Evolutionary conservation across 225 moss, liverwort and hornwort species (phyloP).

Genomic region (Physcomitrellopsis africana): DNA sequence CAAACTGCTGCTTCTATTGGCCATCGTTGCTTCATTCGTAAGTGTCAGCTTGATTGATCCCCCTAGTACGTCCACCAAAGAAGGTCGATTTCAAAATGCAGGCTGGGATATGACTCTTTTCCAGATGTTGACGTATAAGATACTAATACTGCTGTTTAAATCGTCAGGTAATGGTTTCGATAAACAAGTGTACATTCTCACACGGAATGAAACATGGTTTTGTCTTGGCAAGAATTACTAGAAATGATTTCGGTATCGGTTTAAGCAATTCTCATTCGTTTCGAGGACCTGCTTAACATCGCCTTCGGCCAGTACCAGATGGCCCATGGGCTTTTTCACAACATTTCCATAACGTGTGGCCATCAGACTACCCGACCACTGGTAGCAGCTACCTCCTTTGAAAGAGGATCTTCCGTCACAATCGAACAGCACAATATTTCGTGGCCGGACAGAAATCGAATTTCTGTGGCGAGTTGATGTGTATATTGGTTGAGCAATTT

Average conservation of each 20-base stretch:
- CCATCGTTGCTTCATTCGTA: neutral
- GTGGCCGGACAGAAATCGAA: neutral
- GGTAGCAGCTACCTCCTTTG: neutral
- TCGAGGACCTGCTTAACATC: neutral
- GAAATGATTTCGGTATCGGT: neutral
- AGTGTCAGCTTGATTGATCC: too few relatives aligned
- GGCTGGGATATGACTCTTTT: too few relatives aligned
- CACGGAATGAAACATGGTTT: neutral
- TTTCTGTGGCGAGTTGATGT: neutral
- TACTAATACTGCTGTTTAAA: too few relatives aligned
- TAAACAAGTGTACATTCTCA: neutral
- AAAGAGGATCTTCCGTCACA: neutral
- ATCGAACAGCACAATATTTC: neutral
- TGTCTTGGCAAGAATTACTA: conserved; percentile 16
- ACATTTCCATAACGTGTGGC: neutral
- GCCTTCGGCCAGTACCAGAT: neutral
- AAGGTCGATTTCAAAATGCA: too few relatives aligned
- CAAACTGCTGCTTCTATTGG: neutral
- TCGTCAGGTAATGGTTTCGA: neutral
- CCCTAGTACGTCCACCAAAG: too few relatives aligned
- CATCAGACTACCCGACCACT: neutral
- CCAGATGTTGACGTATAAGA: too few relatives aligned
- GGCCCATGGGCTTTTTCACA: neutral
- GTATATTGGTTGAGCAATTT: neutral
- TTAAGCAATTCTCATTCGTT: conserved; percentile 13